Percentiles rank a stretch among this genome's conserved stretches.
Conservation (phyloP, 2,329 filamentous ascomycete species). For the Hypoxylon rubiginosum region DNA sequence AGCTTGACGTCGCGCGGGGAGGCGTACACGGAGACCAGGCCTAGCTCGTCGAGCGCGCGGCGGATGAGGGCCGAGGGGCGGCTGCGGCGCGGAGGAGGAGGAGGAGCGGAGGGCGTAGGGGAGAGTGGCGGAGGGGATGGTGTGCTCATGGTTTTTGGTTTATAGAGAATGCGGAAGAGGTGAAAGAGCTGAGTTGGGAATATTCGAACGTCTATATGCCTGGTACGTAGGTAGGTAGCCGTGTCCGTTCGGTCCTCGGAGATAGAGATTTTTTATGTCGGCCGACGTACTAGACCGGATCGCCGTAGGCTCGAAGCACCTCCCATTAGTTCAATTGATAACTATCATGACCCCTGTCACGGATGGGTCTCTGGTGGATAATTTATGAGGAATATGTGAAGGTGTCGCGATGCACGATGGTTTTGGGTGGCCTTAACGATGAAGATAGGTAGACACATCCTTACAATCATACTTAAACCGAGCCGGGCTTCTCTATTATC, state of each 20-base stretch:
- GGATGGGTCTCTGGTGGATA: background rate
- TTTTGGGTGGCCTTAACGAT: conserved; percentile 1
- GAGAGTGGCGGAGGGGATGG: no score
- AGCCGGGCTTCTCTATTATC: no score
- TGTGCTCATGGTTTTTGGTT: no score
- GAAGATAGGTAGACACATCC: background rate
- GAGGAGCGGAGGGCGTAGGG: background rate
- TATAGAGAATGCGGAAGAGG: no score
- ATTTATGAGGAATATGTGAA: background rate
- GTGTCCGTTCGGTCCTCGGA: no score
- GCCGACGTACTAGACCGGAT: background rate
- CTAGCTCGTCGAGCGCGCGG: conserved; percentile 56
- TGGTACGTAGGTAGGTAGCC: no score
- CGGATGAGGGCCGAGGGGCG: conserved; percentile 30
- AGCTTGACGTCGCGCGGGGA: conserved; percentile 67
- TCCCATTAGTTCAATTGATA: no score
- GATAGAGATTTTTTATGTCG: background rate
- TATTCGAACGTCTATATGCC: no score
- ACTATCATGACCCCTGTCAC: conserved; percentile 1
- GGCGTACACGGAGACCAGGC: conserved; percentile 58
- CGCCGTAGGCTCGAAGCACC: background rate
- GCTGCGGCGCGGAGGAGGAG: no score
- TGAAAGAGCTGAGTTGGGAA: no score
- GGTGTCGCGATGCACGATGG: conserved; percentile 7
- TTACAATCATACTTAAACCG: background rate